Conservation (phyloP, 2,329 filamentous ascomycete genomes). For the Pseudocercospora macadamiae region DNA sequence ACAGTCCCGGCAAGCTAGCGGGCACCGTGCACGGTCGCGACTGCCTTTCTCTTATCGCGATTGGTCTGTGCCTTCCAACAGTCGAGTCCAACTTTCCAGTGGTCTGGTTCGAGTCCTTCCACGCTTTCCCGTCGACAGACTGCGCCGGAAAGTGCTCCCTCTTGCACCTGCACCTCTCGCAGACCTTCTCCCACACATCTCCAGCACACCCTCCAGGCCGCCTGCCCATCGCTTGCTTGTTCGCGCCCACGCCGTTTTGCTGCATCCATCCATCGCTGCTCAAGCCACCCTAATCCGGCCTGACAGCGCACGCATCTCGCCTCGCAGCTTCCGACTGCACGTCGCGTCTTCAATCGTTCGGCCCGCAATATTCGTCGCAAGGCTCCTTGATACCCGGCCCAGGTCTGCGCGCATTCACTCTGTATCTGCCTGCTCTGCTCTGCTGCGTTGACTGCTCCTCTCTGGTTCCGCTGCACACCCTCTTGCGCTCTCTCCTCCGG, state of each 20-base stretch:
- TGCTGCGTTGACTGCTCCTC: not conserved
- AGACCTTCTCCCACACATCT: not conserved
- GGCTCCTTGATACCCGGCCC: not conserved
- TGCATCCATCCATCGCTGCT: not conserved
- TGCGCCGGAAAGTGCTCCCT: not conserved
- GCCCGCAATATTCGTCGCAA: constrained; percentile 7
- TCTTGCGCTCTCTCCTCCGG: constrained; percentile 3
- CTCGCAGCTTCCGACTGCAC: constrained; percentile 11
- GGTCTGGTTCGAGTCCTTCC: constrained; percentile 4
- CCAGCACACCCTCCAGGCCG: not conserved
- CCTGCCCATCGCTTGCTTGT: not conserved
- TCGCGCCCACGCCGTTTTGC: not conserved
- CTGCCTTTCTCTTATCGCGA: not conserved
- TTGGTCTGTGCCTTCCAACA: constrained; percentile 13
- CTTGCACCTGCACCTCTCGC: not conserved
- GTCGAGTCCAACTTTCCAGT: constrained; percentile 1
- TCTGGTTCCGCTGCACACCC: constrained; percentile 8
- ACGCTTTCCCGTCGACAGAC: constrained; percentile 8
- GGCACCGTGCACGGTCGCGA: not conserved
- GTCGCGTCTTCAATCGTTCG: constrained; percentile 7
- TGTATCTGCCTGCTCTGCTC: not conserved
- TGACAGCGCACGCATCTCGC: constrained; percentile 9
- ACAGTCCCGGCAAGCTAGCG: not conserved
- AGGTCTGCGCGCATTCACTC: constrained; percentile 4
- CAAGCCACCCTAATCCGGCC: constrained; percentile 8